Conservation (phyloP, 495 filamentous ascomycete species). For the Penicillium odoratum region DNA sequence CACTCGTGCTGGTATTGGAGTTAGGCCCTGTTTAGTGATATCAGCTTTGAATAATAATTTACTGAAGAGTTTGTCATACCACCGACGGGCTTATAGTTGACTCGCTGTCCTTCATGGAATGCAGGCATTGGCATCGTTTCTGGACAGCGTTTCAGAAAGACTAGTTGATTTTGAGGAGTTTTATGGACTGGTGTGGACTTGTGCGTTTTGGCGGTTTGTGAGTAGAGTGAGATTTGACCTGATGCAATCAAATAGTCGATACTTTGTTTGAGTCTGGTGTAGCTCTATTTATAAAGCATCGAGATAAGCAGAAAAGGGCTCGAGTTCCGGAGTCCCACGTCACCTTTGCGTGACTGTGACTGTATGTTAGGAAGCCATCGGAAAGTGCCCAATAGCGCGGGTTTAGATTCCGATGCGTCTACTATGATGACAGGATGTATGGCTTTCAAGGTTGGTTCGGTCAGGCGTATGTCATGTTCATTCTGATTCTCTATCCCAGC, state of each 20-base stretch:
- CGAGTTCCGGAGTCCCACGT: neutral
- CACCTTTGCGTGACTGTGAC: neutral
- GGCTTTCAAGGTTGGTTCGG: neutral
- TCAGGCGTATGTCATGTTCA: conserved; percentile 20
- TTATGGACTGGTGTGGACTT: neutral
- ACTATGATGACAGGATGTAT: neutral
- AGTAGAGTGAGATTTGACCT: neutral
- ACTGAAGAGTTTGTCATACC: conserved; percentile 19
- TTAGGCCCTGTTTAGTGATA: conserved; percentile 22
- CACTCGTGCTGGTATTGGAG: conserved; percentile 31
- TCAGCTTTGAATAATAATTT: neutral
- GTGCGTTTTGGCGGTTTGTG: conserved; percentile 1
- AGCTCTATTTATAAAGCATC: neutral
- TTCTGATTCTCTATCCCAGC: conserved; percentile 18
- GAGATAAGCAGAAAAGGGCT: neutral
- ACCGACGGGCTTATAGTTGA: conserved; percentile 39
- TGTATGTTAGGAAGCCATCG: neutral
- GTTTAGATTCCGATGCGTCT: conserved; percentile 12
- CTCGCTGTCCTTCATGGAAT: conserved; percentile 27
- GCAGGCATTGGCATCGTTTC: conserved; percentile 29
- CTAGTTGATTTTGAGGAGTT: neutral
- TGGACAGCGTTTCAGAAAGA: neutral
- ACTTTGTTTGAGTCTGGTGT: neutral
- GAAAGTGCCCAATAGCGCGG: conserved; percentile 3
- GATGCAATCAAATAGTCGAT: no score